A percentile compares a stretch with the other conserved stretches of the same genome.
Evolutionary conservation across 208 protist species (phyloP).

Genomic region (Wallacemonas rigidus): DNA sequence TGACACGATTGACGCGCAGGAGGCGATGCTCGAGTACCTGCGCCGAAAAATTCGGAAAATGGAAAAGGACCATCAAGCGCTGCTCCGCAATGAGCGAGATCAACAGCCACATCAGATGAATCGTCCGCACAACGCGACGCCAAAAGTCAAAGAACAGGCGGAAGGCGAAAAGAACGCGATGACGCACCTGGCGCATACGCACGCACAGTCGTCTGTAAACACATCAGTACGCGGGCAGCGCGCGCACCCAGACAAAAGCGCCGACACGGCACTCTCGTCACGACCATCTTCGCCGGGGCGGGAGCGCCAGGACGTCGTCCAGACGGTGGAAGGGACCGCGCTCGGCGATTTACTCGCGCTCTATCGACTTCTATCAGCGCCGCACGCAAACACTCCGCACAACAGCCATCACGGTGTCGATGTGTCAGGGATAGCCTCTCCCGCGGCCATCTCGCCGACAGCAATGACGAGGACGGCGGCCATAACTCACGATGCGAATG

Average conservation of each 20-base stretch:
- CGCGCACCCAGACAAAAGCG: too few species aligned
- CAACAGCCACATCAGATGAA: not conserved
- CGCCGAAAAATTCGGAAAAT: not conserved
- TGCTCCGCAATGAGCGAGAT: not conserved
- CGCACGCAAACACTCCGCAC: not conserved
- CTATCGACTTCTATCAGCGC: not conserved
- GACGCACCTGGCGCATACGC: too few species aligned
- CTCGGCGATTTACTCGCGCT: not conserved
- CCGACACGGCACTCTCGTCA: too few species aligned
- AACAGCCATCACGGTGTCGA: too few species aligned
- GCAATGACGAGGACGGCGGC: not conserved
- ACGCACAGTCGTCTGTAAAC: too few species aligned
- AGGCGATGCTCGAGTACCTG: constrained; percentile 1
- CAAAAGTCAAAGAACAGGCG: too few species aligned
- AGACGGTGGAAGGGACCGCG: not conserved
- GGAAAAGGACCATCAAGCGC: not conserved
- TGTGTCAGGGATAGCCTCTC: too few species aligned
- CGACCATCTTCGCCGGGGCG: too few species aligned
- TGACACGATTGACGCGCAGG: not conserved
- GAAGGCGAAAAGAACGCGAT: too few species aligned
- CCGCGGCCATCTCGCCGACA: not conserved
- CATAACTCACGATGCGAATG: not conserved
- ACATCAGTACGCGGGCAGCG: too few species aligned
- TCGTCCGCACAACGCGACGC: not conserved
- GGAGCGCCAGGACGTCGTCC: not conserved